phyloP scores from a whole-genome alignment of 371 early-diverging fungal species.

The Circinella umbellata region DNA sequence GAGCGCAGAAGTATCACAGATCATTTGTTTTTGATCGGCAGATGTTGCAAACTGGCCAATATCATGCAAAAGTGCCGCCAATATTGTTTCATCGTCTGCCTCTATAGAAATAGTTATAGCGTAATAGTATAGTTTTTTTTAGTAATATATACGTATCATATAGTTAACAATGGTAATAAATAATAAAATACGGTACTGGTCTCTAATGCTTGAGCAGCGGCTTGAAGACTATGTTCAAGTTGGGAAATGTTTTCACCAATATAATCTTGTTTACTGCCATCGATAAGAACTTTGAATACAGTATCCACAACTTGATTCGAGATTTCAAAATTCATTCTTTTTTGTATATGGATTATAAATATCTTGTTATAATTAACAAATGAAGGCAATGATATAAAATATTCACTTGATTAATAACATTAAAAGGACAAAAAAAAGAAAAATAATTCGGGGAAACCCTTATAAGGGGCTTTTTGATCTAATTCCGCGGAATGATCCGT shows the following conservation, averaged over 20 bases:
- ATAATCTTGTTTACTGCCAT: constrained; percentile 55
- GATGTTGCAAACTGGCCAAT: constrained; percentile 61
- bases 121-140: background rate
- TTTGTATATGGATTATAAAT: background rate
- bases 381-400: background rate
- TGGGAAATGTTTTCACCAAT: constrained; percentile 61
- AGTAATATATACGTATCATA: background rate
- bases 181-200: constrained; percentile 23
- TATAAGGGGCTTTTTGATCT: background rate
- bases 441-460: background rate
- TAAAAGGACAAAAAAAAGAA: background rate
- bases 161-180: background rate
- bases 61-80: constrained; percentile 61
- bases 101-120: constrained; percentile 7
- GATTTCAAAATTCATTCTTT: constrained; percentile 14
- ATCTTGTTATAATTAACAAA: background rate
- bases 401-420: background rate
- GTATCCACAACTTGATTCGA: constrained; percentile 30
- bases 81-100: constrained; percentile 56
- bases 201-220: constrained; percentile 47
- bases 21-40: constrained; percentile 50
- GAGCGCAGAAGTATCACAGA: constrained; percentile 39
- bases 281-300: constrained; percentile 50
- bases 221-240: constrained; percentile 59
- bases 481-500: constrained; percentile 1